phyloP scores from a whole-genome alignment of 306 rosid species.

The Quillaja saponaria region DNA sequence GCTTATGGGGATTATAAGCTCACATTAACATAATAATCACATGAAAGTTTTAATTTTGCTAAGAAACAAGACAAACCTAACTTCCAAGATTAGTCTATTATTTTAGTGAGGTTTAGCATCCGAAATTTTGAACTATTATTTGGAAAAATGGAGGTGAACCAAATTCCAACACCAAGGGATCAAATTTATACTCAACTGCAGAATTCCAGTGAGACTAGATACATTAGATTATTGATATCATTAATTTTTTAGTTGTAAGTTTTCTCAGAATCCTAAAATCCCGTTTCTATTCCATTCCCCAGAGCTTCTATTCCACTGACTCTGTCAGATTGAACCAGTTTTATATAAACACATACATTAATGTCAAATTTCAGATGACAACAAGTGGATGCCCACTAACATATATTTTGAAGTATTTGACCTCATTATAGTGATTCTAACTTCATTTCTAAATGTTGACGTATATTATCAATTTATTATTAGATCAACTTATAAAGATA shows the following conservation, averaged over 20 bases:
- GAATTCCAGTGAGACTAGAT: conserved; percentile 38
- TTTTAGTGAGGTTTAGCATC: conserved; percentile 25
- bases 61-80: conserved; percentile 44
- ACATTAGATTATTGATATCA: no score
- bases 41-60: conserved; percentile 37
- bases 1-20: conserved; percentile 49
- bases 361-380: conserved; percentile 42
- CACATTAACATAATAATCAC: conserved; percentile 42
- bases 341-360: conserved; percentile 13
- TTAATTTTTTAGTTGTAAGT: no score
- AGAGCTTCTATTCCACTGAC: conserved; percentile 98
- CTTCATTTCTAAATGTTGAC: no score
- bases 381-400: no score
- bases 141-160: conserved; percentile 69
- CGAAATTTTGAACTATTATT: conserved; percentile 55
- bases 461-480: no score
- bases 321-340: conserved; percentile 57
- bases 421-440: no score
- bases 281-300: conserved; percentile 99
- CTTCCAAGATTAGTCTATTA: conserved; percentile 40
- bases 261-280: conserved; percentile 81
- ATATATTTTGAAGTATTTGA: background rate
- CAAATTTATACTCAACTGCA: conserved; percentile 30
- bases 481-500: no score
- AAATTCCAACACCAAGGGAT: conserved; percentile 57